Base-by-base conservation (phyloP, 2,329 filamentous ascomycete species). In the Aspergillus sp. region DNA sequence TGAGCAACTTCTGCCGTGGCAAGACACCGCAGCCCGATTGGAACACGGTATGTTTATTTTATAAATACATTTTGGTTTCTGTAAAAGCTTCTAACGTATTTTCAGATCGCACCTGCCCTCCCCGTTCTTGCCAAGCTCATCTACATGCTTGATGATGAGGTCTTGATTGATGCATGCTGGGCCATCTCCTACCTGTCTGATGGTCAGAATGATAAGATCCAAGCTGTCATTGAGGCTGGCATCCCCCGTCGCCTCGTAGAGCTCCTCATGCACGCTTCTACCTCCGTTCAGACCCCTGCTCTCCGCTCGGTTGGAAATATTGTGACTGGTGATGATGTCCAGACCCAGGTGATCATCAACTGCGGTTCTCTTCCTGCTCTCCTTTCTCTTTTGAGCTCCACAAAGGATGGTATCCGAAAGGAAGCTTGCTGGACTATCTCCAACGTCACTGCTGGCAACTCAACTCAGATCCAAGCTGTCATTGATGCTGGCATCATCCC, bases 371-470 rank as follows among this genome's bases (percentile, higher is more conserved):
- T 98, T 37, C 84, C 90, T 34, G 94, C 90, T 53, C 81, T 98
- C n/a, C 76, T 97, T 40, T 93, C 90, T 31, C 83, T 98, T 12
- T 76, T 98, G 51, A 91, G 90, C 77, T 97, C 91, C 31, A 93
- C 88, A 63, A 98, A 98, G 79, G 93, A 98, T 62, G 93, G 93
- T 27, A 98, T 98, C 56, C 89, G 93, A 55, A 98, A 98, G 78
- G 93, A 98, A 72, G 93, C 93, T 27, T 98, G 93, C 82, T 98
- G 93, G 93, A 98, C 93, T 40, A 98, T 98, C 59, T 96, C 90
- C 66, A 98, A 98, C 78, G 88, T 98, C 62, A 98, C 93, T 29
- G 93, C 93, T 47, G 93, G 93, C 50, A 98, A 98, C 77, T 95
- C 91, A 32, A 89, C 86, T 45, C 93, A 98, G 73, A 98, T 98